phyloP scores from a whole-genome alignment of 257 asterid genomes.

The Datura wrightii region DNA sequence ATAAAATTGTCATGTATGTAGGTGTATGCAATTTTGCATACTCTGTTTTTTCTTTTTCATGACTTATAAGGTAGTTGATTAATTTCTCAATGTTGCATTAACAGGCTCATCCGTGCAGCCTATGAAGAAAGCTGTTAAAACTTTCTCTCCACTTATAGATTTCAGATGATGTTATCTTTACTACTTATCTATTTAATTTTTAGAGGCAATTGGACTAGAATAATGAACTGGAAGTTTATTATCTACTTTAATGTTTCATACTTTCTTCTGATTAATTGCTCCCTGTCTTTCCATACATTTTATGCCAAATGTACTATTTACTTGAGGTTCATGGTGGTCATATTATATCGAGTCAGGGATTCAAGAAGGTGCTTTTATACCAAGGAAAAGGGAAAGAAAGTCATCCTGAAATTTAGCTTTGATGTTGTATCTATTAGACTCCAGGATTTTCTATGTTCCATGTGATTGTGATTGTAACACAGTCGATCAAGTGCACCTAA shows the following conservation, averaged over 20 bases:
- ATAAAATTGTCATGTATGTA: not conserved
- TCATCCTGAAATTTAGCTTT: not conserved
- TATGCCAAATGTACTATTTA: not conserved
- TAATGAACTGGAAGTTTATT: conserved; percentile 12
- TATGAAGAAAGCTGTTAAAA: not conserved
- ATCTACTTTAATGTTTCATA: not conserved
- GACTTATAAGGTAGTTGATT: not conserved
- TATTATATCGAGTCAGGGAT: not conserved
- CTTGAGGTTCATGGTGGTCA: not conserved
- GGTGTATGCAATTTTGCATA: not conserved
- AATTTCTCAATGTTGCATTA: not conserved
- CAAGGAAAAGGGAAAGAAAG: not conserved
- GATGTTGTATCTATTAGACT: not conserved
- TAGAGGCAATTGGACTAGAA: not conserved
- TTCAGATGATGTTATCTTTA: conserved; percentile 6
- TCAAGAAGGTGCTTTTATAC: conserved; percentile 14
- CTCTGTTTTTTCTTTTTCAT: not conserved
- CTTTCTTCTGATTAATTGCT: not conserved
- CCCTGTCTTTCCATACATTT: conserved; percentile 1
- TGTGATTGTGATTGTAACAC: conserved; percentile 7
- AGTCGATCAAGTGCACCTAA: conserved; percentile 3
- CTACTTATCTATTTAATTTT: not conserved
- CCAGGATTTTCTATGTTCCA: not conserved
- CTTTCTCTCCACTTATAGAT: not conserved
- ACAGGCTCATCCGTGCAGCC: not conserved